A percentile compares a stretch with the other conserved stretches of the same genome.
phyloP scores from a whole-genome alignment of 495 filamentous ascomycete genomes.

The Penicillium bovifimosum region DNA sequence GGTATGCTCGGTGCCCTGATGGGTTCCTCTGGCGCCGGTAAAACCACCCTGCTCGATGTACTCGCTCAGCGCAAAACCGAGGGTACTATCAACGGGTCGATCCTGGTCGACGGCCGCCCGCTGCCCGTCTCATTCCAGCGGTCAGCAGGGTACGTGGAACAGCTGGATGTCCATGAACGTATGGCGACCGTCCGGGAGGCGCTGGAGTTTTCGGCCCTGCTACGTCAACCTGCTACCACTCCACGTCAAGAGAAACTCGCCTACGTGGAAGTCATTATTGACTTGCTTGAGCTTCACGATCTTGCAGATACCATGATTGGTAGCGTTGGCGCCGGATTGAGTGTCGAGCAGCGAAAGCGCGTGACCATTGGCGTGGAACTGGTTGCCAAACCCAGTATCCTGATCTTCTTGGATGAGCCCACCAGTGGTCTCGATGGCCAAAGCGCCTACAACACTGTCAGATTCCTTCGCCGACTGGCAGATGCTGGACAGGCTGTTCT shows the following conservation, averaged over 20 bases:
- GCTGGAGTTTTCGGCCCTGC: constrained; percentile 51
- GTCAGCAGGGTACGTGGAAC: constrained; percentile 52
- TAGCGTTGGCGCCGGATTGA: constrained; percentile 45
- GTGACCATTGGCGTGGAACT: constrained; percentile 66
- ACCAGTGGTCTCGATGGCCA: constrained; percentile 64
- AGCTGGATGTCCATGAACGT: constrained; percentile 55
- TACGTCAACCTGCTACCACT: constrained; percentile 48
- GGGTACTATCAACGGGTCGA: constrained; percentile 79
- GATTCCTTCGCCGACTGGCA: constrained; percentile 59
- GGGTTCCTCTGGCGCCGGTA: constrained; percentile 57
- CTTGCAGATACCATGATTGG: constrained; percentile 52
- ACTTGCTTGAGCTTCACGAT: constrained; percentile 52
- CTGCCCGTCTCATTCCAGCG: constrained; percentile 79
- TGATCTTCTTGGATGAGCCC: constrained; percentile 74
- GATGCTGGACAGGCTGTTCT: constrained; percentile 62
- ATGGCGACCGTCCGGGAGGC: constrained; percentile 59
- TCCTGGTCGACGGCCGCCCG: constrained; percentile 74
- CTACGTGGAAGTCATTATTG: constrained; percentile 54
- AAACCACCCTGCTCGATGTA: constrained; percentile 53
- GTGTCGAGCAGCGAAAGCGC: constrained; percentile 57
- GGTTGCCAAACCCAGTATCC: constrained; percentile 56
- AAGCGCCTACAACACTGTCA: constrained; percentile 58
- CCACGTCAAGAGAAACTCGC: constrained; percentile 51
- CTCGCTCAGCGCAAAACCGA: constrained; percentile 67
- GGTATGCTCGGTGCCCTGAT: constrained; percentile 70